Evolutionary conservation across 2,329 filamentous ascomycete genomes (phyloP).

Genomic region (Ophiosphaerella narmari): DNA sequence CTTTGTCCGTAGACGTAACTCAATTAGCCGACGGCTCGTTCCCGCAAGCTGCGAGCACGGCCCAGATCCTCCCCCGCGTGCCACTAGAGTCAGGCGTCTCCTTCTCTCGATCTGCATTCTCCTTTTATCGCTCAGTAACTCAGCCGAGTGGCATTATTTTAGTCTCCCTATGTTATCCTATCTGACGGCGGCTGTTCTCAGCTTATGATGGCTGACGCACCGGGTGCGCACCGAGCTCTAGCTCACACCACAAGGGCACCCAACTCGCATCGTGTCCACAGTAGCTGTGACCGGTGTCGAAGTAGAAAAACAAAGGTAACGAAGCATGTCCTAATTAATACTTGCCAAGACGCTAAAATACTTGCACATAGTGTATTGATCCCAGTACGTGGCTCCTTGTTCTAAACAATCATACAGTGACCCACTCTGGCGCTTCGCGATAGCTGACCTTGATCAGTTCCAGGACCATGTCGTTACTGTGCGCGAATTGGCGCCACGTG

Average conservation of each 20-base stretch:
- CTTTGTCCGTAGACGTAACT: slow-evolving; percentile 5
- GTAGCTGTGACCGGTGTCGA: slow-evolving; percentile 45
- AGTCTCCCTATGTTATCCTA: slow-evolving; percentile 7
- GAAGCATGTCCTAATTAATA: slow-evolving; percentile 1
- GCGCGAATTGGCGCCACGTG: slow-evolving; percentile 43
- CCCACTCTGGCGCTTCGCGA: slow-evolving; percentile 3
- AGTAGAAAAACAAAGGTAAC: slow-evolving; percentile 45
- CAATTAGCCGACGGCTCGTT: slow-evolving; percentile 17
- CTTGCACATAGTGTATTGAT: slow-evolving; percentile 40
- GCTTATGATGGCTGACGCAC: slow-evolving; percentile 33
- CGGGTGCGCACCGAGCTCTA: slow-evolving; percentile 20
- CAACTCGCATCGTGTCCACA: slow-evolving; percentile 42
- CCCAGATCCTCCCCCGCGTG: slow-evolving; percentile 1
- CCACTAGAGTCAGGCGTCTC: slow-evolving; percentile 13
- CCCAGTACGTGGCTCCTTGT: slow-evolving; percentile 33
- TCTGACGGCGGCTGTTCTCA: slow-evolving; percentile 12
- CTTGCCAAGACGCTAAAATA: slow-evolving; percentile 33
- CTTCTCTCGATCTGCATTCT: slow-evolving; percentile 13
- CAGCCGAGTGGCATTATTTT: slow-evolving; percentile 27
- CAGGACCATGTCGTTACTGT: slow-evolving; percentile 46
- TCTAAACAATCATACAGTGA: background rate
- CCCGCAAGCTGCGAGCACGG: slow-evolving; percentile 14
- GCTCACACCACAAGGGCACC: slow-evolving; percentile 27
- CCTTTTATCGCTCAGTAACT: slow-evolving; percentile 11
- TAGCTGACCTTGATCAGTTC: slow-evolving; percentile 36